Base-by-base conservation (phyloP, 2,329 filamentous ascomycete genomes). In the Trichoderma afroharzianum region DNA sequence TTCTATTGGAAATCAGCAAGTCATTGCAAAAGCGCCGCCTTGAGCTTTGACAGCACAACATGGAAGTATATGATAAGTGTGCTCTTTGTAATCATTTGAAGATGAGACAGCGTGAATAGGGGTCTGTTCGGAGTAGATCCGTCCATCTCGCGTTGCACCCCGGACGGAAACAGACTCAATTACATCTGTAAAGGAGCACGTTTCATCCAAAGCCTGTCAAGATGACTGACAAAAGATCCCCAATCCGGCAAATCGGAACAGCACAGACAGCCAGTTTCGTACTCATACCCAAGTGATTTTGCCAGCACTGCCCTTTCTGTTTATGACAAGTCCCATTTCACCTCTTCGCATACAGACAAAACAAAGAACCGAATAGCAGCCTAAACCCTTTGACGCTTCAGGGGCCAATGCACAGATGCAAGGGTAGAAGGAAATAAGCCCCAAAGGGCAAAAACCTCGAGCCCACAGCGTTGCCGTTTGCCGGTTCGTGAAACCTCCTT, bases 401-500 rank as follows among this genome's bases (percentile, higher is more conserved):
- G 30, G 63, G 61, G 63, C 63, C 26, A 50, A 28, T 15, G 63
- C 63, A 64, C 30, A 64, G 62, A n/a, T 47, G 4, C 28, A 12
- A 64, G n/a, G 50, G n/a, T 4, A 32, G 7, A n/a, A 30, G n/a
- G n/a, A 50, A 50, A 50, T 50, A 50, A 50, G 47, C 47, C 47
- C 47, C 47, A 24, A 50, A 11, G 47, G 9, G 47, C 18, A 47
- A 33, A 21, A 36, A 39, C 8, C 21, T 3, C 36, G n/a, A 61
- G 32, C 11, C 30, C 68, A 36, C 47, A 63, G 47, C 18, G 2
- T 21, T 70, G 32, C 59, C 43, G 30, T 63, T 55, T 70, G n/a
- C 68, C 59, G 32, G 12, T 30, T 30, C 47, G 50, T 70, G 68
- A 70, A 70, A 70, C 68, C 50, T 39, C 47, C 68, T 47, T 47